These are phyloP conservation scores for Bothriochloa decipiens DNA, from an alignment of 176 grass and related monocot genomes.

Conservation along the genomic window DNA sequence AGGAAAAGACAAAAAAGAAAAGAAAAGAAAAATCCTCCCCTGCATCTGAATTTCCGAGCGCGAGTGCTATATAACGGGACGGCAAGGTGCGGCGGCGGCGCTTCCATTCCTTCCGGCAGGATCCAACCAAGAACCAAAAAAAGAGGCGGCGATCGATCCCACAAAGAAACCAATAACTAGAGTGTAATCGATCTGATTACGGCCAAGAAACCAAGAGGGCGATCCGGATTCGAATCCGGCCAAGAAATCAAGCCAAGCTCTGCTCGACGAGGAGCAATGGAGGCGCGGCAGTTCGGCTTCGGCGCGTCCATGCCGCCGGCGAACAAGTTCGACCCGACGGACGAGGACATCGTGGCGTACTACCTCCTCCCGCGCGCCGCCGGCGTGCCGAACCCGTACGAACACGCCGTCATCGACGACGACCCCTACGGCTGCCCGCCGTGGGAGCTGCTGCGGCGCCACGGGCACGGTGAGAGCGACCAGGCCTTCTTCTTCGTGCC, in stretches of 20 bases:
- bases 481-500: constrained; percentile 25
- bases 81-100: background rate
- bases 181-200: too few species aligned
- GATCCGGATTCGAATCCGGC: too few species aligned
- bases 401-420: background rate
- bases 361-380: constrained; percentile 42
- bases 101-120: background rate
- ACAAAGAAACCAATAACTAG: background rate
- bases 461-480: background rate
- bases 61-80: background rate
- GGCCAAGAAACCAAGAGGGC: too few species aligned
- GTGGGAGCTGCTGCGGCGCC: background rate
- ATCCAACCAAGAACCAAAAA: too few species aligned
- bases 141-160: background rate
- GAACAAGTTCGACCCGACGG: constrained; percentile 34
- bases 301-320: background rate
- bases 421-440: constrained; percentile 26
- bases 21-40: too few species aligned
- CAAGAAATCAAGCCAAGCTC: too few species aligned
- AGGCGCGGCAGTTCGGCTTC: constrained; percentile 28
- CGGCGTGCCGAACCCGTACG: background rate
- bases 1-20: too few species aligned
- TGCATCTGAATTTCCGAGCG: too few species aligned
- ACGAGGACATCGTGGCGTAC: constrained; percentile 22
- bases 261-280: background rate